Base-by-base conservation (phyloP, 306 rosid genomes). In the Oemleria cerasiformis region DNA sequence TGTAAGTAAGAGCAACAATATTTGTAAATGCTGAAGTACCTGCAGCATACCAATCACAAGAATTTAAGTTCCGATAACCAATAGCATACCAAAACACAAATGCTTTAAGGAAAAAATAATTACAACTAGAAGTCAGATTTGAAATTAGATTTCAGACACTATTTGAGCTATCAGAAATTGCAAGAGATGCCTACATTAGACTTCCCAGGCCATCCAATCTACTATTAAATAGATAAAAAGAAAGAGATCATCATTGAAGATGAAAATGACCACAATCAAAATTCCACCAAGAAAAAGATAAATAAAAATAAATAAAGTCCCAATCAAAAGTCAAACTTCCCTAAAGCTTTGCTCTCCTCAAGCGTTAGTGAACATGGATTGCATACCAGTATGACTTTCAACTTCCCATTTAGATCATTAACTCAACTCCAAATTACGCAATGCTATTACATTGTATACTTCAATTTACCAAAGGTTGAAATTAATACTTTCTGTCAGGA, bases 1-100 rank as follows among this genome's bases (percentile, higher is more conserved):
- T 81, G 77, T 84, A 85, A 45, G 91, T 84, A 72, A 86, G 73
- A 65, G 86, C 74, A 80, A 91, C 84, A 63, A 71, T 81, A 80
- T 91, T 94, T 36, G 76, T 54, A 87, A 91, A 83, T 63, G 67
- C 41, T 12, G 80, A 74, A 75, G 53, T 78, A 39, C 87, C 97
- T 91, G 88, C 80, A 82, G 67, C 74, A 64, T 48, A 63, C 65
- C 63, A 68, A 48, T 70, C 16, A 62, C 25, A 43, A 71, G 14
- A 20, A 30, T 9, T 8, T 11, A 9, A 47, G 7, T 20, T 38
- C 50, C 43, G 77, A 25, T 44, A 65, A 57, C 69, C n/a, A 16
- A 56, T 25, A 19, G 12, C 62, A 54, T 59, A 54, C 34, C 56
- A 57, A 55, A 80, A 55, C 23, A 68, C 66, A 55, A 7, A 70